phyloP scores from a whole-genome alignment of 257 asterid genomes.

The Ilex asprella region DNA sequence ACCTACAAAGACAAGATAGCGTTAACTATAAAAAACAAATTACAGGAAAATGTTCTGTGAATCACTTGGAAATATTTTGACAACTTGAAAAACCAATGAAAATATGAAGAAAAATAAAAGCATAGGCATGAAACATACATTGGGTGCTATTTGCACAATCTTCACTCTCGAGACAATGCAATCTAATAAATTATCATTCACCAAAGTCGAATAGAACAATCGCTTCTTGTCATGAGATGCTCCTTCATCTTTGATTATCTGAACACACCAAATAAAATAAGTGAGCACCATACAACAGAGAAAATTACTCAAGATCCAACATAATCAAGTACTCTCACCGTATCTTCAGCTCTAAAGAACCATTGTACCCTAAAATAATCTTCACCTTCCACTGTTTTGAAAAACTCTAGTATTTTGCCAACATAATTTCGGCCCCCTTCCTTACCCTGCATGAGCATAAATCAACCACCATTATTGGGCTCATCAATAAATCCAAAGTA shows the following conservation, averaged over 20 bases:
- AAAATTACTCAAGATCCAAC: conserved; percentile 1
- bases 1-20: conserved; percentile 16
- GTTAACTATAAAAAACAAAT: neutral
- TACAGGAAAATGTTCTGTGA: conserved; percentile 13
- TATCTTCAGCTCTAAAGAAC: conserved; percentile 49
- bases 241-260: conserved; percentile 38
- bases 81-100: conserved; percentile 3
- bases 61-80: neutral
- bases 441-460: conserved; percentile 29
- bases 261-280: conserved; percentile 14
- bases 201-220: conserved; percentile 37
- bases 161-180: conserved; percentile 41
- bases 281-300: neutral
- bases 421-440: conserved; percentile 33
- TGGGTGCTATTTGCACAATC: conserved; percentile 36
- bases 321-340: conserved; percentile 23
- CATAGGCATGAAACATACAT: conserved; percentile 24
- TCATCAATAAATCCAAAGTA: neutral
- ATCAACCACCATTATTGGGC: neutral
- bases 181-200: conserved; percentile 45
- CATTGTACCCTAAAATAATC: conserved; percentile 42
- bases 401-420: conserved; percentile 41
- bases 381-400: conserved; percentile 37
- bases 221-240: conserved; percentile 40
- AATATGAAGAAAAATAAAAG: conserved; percentile 3